Evolutionary conservation across 2,329 filamentous ascomycete species (phyloP), one percentile per base, ranked within the genome.

Genomic region (Ophiostoma angusticollis): DNA sequence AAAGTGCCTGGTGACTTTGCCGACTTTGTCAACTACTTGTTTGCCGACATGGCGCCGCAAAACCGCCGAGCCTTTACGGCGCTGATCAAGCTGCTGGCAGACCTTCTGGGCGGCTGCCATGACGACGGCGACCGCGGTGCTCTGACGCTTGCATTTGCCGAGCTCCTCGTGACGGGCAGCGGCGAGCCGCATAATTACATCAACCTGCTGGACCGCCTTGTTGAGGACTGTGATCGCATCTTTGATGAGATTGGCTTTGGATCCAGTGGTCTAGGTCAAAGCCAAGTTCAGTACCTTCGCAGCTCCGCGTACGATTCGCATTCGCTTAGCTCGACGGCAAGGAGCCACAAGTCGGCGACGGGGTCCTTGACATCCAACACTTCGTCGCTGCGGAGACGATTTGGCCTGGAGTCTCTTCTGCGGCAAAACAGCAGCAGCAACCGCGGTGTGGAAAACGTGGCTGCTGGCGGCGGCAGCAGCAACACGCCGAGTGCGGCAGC

Each of bases 71-170:
- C 87, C 1, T 84, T 95, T 47, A 80, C 81, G 27, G 76, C 81
- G 1, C 72, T 94, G 36, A 79, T 95, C 53, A 89, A 85, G 52
- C 68, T 96, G 23, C 67, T 96, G 18, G 83, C 84, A 1, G 85
- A 94, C 53, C 65, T 96, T 22, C 71, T 95, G 6, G 86, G 93
- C 47, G 86, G 84, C 3, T 94, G 86, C 48, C 80, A 80, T 36
- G 94, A 93, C 51, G 89, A 95, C 53, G 82, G 85, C 23, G 89
- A 95, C 54, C 74, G 87, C 34, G 89, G 89, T 35, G 83, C 84
- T 17, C 61, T 96, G 49, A 95, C 86, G 0, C 75, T 84, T 31
- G 83, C 85, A 1, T 95, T 96, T 62, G 80, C 86, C 0, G 86
- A 95, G 54, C 68, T 95, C 36, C 64, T 96, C 6, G 81, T 91